These are phyloP conservation scores for Aspergillus funiculosus DNA, from an alignment of 495 filamentous ascomycete genomes.

Conservation along the genomic window DNA sequence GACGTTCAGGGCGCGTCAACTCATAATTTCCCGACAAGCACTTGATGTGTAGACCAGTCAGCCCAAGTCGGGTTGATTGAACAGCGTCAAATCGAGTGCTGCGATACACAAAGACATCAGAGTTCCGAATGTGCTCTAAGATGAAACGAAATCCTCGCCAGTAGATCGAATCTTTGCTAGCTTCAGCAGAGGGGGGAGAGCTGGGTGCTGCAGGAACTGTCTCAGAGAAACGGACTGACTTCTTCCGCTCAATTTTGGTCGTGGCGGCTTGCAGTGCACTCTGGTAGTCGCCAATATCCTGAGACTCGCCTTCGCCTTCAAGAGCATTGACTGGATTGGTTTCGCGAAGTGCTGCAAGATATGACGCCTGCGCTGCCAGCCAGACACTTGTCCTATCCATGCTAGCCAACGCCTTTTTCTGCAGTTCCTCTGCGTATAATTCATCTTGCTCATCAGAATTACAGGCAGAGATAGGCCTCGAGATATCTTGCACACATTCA, in stretches of 20 bases:
- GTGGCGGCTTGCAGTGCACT: constrained; percentile 20
- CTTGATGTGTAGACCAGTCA: constrained; percentile 58
- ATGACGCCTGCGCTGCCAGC: constrained; percentile 72
- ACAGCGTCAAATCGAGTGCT: constrained; percentile 83
- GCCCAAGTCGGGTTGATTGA: constrained; percentile 68
- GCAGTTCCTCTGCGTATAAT: constrained; percentile 60
- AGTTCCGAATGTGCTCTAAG: constrained; percentile 48
- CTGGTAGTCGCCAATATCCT: constrained; percentile 18
- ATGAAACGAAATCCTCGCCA: constrained; percentile 81
- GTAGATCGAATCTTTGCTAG: constrained; percentile 72
- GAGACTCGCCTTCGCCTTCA: constrained; percentile 26
- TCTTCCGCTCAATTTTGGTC: constrained; percentile 50
- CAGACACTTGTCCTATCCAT: constrained; percentile 76
- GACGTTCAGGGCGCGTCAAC: constrained; percentile 41
- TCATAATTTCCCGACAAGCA: constrained; percentile 76
- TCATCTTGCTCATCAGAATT: constrained; percentile 62
- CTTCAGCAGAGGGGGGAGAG: constrained; percentile 27
- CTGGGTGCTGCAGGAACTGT: constrained; percentile 39
- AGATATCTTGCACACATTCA: constrained; percentile 32
- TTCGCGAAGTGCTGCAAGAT: constrained; percentile 64
- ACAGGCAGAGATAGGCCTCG: constrained; percentile 25
- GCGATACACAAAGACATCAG: constrained; percentile 78
- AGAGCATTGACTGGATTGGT: constrained; percentile 53
- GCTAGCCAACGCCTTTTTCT: constrained; percentile 57
- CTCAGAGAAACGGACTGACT: constrained; percentile 69